These are phyloP conservation scores for Bipolaris sorokiniana DNA, from an alignment of 2,329 filamentous ascomycete genomes.

Conservation along the genomic window DNA sequence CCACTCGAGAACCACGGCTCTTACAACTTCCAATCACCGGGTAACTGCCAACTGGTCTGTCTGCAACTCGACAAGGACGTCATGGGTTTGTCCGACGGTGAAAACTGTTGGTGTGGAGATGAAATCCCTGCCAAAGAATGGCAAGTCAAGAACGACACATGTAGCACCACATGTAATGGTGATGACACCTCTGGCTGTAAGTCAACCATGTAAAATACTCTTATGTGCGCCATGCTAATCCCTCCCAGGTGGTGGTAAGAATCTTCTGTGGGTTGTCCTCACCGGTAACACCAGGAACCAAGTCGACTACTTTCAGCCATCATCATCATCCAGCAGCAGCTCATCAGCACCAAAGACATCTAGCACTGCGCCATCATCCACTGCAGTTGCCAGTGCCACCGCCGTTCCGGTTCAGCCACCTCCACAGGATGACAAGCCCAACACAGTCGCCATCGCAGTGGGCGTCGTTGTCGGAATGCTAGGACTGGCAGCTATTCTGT, in stretches of 20 bases:
- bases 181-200: slow-evolving; percentile 66
- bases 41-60: slow-evolving; percentile 63
- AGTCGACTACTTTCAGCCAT: slow-evolving; percentile 43
- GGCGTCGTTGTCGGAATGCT: slow-evolving; percentile 87
- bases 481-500: slow-evolving; percentile 68
- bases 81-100: slow-evolving; percentile 66
- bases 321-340: slow-evolving; percentile 22
- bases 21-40: slow-evolving; percentile 61
- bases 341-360: slow-evolving; percentile 22
- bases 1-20: slow-evolving; percentile 56
- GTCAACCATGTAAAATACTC: slow-evolving; percentile 34
- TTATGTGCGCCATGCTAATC: slow-evolving; percentile 26
- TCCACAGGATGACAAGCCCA: slow-evolving; percentile 55
- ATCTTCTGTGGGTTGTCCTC: slow-evolving; percentile 59
- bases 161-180: slow-evolving; percentile 70
- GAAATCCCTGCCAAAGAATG: slow-evolving; percentile 65
- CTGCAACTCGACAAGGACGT: slow-evolving; percentile 58
- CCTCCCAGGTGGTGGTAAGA: slow-evolving; percentile 63
- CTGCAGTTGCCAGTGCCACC: slow-evolving; percentile 21
- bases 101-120: slow-evolving; percentile 76
- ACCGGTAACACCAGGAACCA: slow-evolving; percentile 55
- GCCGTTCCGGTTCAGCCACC: slow-evolving; percentile 45
- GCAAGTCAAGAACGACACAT: slow-evolving; percentile 64
- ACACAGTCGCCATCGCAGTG: slow-evolving; percentile 82
- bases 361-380: slow-evolving; percentile 23